phyloP scores from a whole-genome alignment of 2,329 filamentous ascomycete genomes.

The Colletotrichum cereale region DNA sequence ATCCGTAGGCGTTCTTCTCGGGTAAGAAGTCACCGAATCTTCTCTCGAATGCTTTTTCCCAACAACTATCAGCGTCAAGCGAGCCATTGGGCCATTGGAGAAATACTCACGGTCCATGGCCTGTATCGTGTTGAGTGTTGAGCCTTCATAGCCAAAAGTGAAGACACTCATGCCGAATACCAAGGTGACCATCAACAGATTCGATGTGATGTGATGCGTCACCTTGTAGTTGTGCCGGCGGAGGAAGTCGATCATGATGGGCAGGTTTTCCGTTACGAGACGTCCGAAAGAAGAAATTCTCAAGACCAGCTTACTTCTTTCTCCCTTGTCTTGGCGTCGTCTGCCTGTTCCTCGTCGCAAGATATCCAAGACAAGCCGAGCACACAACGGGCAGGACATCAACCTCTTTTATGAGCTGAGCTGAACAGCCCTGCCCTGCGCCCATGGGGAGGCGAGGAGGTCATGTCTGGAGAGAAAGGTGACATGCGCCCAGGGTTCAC shows the following conservation, averaged over 20 bases:
- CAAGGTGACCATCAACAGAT: slow-evolving; percentile 40
- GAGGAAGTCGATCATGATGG: slow-evolving; percentile 38
- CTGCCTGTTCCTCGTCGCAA: slow-evolving; percentile 3
- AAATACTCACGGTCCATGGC: slow-evolving; percentile 42
- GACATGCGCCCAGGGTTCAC: slow-evolving; percentile 15
- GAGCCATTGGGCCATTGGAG: no score
- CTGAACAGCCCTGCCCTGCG: not conserved
- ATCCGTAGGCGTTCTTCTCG: slow-evolving; percentile 29
- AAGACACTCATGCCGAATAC: slow-evolving; percentile 43
- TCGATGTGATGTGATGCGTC: slow-evolving; percentile 40
- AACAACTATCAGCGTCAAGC: not conserved
- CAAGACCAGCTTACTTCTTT: slow-evolving; percentile 33
- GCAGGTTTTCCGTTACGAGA: not conserved
- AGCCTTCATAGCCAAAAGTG: slow-evolving; percentile 43
- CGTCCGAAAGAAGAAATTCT: slow-evolving; percentile 37
- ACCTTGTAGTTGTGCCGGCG: slow-evolving; percentile 42
- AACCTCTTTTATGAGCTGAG: slow-evolving; percentile 34
- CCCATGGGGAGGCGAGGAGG: not conserved
- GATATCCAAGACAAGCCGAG: no score
- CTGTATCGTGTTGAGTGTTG: slow-evolving; percentile 42
- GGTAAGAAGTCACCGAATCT: slow-evolving; percentile 40
- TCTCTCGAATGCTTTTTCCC: slow-evolving; percentile 34
- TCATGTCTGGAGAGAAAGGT: not conserved
- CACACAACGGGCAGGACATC: not conserved
- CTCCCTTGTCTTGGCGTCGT: slow-evolving; percentile 24